phyloP scores from a whole-genome alignment of 2,329 filamentous ascomycete genomes.

The Apiospora arundinis region DNA sequence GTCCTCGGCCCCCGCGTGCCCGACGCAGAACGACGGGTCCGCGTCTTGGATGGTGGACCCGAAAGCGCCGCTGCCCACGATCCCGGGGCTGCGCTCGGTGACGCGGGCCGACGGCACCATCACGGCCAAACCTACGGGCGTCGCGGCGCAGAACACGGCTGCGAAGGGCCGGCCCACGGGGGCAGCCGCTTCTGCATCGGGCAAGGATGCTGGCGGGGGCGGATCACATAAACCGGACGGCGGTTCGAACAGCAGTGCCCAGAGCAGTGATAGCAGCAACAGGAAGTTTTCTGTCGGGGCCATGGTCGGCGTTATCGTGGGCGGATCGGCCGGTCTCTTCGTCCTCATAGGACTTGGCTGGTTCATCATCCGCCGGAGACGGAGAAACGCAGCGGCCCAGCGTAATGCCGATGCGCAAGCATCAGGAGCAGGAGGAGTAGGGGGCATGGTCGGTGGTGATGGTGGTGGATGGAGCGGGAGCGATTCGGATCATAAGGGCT shows the following conservation, averaged over 20 bases:
- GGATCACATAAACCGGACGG: no score
- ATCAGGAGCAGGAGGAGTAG: neutral
- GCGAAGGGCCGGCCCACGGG: neutral
- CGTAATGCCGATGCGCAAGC: neutral
- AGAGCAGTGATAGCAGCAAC: neutral
- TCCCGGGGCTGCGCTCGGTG: neutral
- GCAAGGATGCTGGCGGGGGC: no score
- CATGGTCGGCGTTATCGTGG: neutral
- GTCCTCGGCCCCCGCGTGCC: neutral
- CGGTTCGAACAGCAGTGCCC: no score
- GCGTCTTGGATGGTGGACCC: neutral
- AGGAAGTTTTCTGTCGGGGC: neutral
- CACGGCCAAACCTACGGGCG: neutral
- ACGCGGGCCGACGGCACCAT: neutral
- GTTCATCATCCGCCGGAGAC: neutral
- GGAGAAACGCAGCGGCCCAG: neutral
- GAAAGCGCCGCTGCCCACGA: neutral
- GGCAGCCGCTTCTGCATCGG: neutral
- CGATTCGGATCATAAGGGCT: neutral
- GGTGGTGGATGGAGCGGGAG: neutral
- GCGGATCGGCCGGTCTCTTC: neutral
- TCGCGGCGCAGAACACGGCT: no score
- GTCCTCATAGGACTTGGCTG: neutral
- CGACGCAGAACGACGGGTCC: neutral
- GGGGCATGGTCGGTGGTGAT: neutral